phyloP scores from a whole-genome alignment of 2,329 filamentous ascomycete genomes.

The Penicillium sp. region DNA sequence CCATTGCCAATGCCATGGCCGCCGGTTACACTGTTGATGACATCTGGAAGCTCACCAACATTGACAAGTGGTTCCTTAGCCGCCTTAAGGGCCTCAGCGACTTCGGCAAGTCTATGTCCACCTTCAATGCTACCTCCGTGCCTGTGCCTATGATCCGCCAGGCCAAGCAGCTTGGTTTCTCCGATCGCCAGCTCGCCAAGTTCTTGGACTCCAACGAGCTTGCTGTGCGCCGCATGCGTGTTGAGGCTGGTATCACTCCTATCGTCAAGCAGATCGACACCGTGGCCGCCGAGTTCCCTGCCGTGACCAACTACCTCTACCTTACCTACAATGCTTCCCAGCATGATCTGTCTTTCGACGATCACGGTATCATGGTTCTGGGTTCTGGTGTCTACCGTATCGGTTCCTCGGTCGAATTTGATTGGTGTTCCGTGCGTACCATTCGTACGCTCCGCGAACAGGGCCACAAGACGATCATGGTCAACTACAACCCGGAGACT shows the following conservation, averaged over 20 bases:
- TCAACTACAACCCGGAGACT: constrained; percentile 90
- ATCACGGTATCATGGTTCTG: constrained; percentile 92
- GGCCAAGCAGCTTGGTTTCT: constrained; percentile 93
- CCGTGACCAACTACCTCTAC: constrained; percentile 93
- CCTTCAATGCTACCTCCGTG: constrained; percentile 64
- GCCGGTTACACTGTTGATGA: constrained; percentile 90
- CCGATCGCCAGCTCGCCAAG: constrained; percentile 85
- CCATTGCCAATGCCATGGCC: constrained; percentile 97
- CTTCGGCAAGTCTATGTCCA: constrained; percentile 76
- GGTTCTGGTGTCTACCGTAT: constrained; percentile 97
- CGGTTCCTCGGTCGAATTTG: constrained; percentile 95
- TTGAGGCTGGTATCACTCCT: constrained; percentile 82
- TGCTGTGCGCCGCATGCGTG: constrained; percentile 75
- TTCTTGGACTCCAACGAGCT: constrained; percentile 96
- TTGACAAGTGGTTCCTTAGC: constrained; percentile 97
- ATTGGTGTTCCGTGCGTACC: constrained; percentile 96
- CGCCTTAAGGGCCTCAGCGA: constrained; percentile 88
- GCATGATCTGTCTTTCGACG: constrained; percentile 78
- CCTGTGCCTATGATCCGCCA: constrained; percentile 67
- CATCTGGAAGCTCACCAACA: constrained; percentile 97
- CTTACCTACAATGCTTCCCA: constrained; percentile 90
- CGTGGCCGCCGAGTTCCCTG: constrained; percentile 93
- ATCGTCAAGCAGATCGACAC: constrained; percentile 99
- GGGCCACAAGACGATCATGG: constrained; percentile 93
- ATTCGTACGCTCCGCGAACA: constrained; percentile 83